Evolutionary conservation across 202 grass and related monocot species (phyloP).

Genomic region (Digitaria exilis): DNA sequence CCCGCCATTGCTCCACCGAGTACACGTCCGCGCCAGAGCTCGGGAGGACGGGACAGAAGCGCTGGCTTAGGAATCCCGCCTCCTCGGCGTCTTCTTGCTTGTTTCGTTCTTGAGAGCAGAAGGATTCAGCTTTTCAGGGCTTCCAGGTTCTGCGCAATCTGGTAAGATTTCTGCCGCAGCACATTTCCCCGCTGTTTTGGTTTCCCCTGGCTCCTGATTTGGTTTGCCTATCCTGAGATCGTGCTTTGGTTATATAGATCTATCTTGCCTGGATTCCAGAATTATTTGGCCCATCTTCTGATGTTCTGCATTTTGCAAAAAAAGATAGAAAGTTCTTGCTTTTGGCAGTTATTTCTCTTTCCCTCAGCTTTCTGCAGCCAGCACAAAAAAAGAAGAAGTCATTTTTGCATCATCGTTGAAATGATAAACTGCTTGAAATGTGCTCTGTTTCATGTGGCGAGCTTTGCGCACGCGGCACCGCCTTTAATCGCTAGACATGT

Average conservation of each 20-base stretch:
- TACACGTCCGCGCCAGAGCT: background rate
- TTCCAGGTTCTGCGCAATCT: slow-evolving; percentile 8
- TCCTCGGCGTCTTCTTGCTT: slow-evolving; percentile 23
- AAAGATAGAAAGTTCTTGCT: slow-evolving; percentile 31
- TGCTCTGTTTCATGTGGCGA: background rate
- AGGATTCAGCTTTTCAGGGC: slow-evolving; percentile 18
- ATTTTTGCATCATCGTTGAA: background rate
- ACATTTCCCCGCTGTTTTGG: background rate
- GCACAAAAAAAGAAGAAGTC: background rate
- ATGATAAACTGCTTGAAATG: slow-evolving; percentile 20
- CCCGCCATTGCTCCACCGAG: slow-evolving; percentile 4
- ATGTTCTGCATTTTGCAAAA: slow-evolving; percentile 31
- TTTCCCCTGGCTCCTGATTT: background rate
- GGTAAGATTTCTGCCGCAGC: slow-evolving; percentile 34
- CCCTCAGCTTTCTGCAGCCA: slow-evolving; percentile 26
- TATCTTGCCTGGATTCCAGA: background rate
- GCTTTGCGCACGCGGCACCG: slow-evolving; percentile 1
- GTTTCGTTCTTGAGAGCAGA: slow-evolving; percentile 20
- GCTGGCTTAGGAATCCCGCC: background rate
- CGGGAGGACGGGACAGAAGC: background rate
- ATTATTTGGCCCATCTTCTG: background rate
- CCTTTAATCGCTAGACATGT: slow-evolving; percentile 13
- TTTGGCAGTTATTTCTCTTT: slow-evolving; percentile 24
- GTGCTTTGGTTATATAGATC: slow-evolving; percentile 32
- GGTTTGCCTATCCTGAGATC: background rate